These are phyloP conservation scores for Xylaria sp. DNA, from an alignment of 2,329 filamentous ascomycete genomes.

Conservation along the genomic window DNA sequence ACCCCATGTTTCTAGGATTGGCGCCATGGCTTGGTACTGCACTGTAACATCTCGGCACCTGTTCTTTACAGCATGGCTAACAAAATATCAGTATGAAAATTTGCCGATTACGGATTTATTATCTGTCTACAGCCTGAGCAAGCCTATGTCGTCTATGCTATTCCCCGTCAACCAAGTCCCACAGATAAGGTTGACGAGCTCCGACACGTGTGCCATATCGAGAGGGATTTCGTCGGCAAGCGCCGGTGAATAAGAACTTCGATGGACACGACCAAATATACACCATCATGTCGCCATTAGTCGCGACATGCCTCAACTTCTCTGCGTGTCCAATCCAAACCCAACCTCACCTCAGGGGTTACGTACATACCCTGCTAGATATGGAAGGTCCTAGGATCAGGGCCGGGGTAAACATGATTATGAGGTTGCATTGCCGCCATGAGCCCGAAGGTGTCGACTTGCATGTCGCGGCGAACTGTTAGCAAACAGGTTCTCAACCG, in stretches of 20 bases:
- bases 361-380: constrained; percentile 15
- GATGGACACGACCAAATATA: not conserved
- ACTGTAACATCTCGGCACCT: constrained; percentile 18
- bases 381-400: constrained; percentile 16
- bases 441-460: constrained; percentile 10
- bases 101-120: not conserved
- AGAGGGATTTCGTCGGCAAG: not conserved
- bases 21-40: constrained; percentile 21
- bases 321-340: constrained; percentile 14
- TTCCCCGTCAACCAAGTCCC: not conserved
- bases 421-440: constrained; percentile 18
- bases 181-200: not conserved
- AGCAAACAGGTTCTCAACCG: not conserved
- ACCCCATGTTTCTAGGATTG: constrained; percentile 3
- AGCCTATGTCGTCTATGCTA: not conserved
- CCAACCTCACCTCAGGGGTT: not conserved
- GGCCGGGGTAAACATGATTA: constrained; percentile 20
- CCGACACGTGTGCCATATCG: not conserved
- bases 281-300: constrained; percentile 23
- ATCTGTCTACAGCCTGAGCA: not conserved
- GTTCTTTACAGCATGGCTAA: not conserved
- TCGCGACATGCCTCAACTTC: constrained; percentile 16
- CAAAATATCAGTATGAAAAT: not conserved
- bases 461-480: constrained; percentile 1
- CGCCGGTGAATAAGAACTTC: not conserved